These are phyloP conservation scores for Rutstroemia sp. DNA, from an alignment of 2,329 filamentous ascomycete genomes.

Conservation along the genomic window DNA sequence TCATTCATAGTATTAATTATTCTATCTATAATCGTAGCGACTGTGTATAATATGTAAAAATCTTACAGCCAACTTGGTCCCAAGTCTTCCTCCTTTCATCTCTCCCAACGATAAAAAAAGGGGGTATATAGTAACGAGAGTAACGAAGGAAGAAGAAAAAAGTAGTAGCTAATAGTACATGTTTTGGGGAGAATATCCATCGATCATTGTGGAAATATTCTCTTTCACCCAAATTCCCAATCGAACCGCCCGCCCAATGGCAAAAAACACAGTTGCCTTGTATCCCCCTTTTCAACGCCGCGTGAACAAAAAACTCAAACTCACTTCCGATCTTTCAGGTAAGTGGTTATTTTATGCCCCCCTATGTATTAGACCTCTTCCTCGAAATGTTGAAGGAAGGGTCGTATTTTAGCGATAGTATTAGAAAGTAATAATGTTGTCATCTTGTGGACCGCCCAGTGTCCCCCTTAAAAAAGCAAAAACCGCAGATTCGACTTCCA, in stretches of 20 bases:
- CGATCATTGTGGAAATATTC: background rate
- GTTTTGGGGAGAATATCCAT: background rate
- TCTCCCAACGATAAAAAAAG: background rate
- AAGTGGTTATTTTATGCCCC: background rate
- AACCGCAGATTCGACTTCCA: background rate
- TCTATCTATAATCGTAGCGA: too few species aligned
- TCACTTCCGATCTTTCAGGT: background rate
- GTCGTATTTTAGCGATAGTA: background rate
- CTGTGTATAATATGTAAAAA: too few species aligned
- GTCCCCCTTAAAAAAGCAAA: background rate
- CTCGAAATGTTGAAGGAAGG: background rate
- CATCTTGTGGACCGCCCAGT: background rate
- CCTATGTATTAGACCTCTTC: background rate
- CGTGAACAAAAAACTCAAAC: background rate
- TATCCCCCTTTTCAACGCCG: slow-evolving; percentile 6
- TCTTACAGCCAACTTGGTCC: too few species aligned
- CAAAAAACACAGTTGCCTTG: background rate
- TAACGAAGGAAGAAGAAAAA: background rate
- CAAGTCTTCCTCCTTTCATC: too few species aligned
- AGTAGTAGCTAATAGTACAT: background rate
- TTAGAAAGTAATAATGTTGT: background rate
- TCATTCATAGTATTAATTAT: too few species aligned
- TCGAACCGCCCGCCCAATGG: background rate
- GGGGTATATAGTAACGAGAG: background rate
- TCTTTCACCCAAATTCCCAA: background rate